Base-by-base conservation (phyloP, 345 rosid genomes). In the Hypericum androsaemum region DNA sequence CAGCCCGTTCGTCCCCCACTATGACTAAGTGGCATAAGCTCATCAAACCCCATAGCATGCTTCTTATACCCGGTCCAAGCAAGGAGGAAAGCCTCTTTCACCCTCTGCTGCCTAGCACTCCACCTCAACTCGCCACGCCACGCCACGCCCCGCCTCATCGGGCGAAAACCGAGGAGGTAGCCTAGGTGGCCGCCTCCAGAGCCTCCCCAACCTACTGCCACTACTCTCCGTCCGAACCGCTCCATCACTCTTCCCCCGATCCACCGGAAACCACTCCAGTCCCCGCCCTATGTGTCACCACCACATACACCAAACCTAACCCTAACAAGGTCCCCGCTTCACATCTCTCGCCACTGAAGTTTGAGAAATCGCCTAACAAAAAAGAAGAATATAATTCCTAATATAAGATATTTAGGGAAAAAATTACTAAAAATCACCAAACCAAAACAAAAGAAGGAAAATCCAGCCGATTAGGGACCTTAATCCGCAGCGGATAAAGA, bases 61-160 rank as follows among this genome's bases (percentile, higher is more conserved):
- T 76, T 83, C 69, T 76, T 83, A 62, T 92, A 92, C 49, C 98
- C 98, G 47, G 87, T 78, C 97, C 98, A 92, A 11, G 97, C 97
- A 67, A 83, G 77, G 59, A 77, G 59, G 69, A 92, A 92, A 63
- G 98, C 90, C 16, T 80, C 82, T 68, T 83, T 83, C 50, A 92
- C 97, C 44, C 57, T 81, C 42, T 73, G 75, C 63, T 85, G 88
- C 57, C 88, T 78, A 10, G 61, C 82, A 58, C 53, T 61, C 98
- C 97, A 92, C 70, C 64, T 62, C 12, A 73, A 70, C 53, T 74
- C 77, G 32, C 53, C 50, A 53, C 55, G 67, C 22, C 59, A 17
- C 45, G 1, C 7, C 17, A 12, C 59, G 52, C 41, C 58, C 77
- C 65, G 71, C 78, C 66, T 82, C 88, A 56, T 84, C 89, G 5